Percentiles rank a stretch among this genome's conserved stretches.
These are phyloP conservation scores for Colletotrichum sp. DNA, from an alignment of 2,329 filamentous ascomycete genomes.

Conservation along the genomic window DNA sequence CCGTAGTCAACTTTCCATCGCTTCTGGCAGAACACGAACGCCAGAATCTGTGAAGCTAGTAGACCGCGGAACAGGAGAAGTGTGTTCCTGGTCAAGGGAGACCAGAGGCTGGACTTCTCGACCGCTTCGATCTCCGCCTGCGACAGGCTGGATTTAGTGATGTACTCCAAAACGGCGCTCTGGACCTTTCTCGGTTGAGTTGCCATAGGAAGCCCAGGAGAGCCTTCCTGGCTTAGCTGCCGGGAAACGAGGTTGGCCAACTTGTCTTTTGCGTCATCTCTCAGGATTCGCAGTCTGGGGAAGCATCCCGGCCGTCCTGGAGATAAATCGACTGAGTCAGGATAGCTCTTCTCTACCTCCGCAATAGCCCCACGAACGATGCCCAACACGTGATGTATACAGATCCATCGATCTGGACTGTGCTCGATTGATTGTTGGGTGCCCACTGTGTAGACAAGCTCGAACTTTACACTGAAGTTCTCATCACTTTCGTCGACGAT, in stretches of 20 bases:
- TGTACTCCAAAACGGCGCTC: constrained; percentile 44
- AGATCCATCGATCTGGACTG: constrained; percentile 58
- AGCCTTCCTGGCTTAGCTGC: constrained; percentile 46
- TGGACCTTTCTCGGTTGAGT: constrained; percentile 33
- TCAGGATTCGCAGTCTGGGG: constrained; percentile 53
- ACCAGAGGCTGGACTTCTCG: constrained; percentile 42
- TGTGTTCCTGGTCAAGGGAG: constrained; percentile 29
- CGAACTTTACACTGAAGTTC: constrained; percentile 63
- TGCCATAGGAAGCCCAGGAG: constrained; percentile 44
- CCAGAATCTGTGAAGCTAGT: constrained; percentile 57
- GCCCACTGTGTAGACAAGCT: constrained; percentile 68
- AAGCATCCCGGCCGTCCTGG: constrained; percentile 37
- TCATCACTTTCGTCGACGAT: constrained; percentile 71
- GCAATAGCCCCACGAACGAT: constrained; percentile 38
- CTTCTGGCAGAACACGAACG: constrained; percentile 58
- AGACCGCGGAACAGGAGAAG: constrained; percentile 60
- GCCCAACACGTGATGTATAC: constrained; percentile 57
- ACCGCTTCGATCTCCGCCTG: constrained; percentile 34
- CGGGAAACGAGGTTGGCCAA: constrained; percentile 38
- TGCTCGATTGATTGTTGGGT: constrained; percentile 52
- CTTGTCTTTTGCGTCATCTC: constrained; percentile 27
- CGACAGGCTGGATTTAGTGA: constrained; percentile 40
- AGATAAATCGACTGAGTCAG: constrained; percentile 47
- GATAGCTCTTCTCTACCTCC: constrained; percentile 31
- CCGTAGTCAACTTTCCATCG: constrained; percentile 71